These are phyloP conservation scores for Heliamphora exappendiculata DNA, from an alignment of 148 eudicot genomes.

Conservation along the genomic window DNA sequence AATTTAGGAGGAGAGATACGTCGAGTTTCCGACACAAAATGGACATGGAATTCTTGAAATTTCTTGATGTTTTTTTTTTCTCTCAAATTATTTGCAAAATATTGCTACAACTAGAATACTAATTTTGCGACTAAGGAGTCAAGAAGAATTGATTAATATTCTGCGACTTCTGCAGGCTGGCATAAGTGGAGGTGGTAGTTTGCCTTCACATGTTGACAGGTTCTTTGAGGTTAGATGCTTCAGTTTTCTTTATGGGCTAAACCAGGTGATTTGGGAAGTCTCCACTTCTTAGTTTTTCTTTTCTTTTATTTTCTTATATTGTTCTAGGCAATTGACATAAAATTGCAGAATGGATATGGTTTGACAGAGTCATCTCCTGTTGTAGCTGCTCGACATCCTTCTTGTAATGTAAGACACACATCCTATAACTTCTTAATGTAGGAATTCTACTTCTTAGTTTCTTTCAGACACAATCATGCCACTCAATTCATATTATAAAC, in stretches of 20 bases:
- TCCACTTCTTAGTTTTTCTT: slow-evolving; percentile 5
- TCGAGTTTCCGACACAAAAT: neutral
- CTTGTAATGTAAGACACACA: slow-evolving; percentile 57
- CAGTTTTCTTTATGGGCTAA: slow-evolving; percentile 9
- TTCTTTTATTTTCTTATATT: neutral
- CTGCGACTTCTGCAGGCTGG: slow-evolving; percentile 57
- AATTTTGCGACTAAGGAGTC: neutral
- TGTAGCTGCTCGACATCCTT: slow-evolving; percentile 52
- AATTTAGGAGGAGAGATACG: neutral
- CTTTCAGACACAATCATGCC: neutral
- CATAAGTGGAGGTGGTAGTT: slow-evolving; percentile 92
- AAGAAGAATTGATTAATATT: neutral
- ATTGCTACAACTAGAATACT: neutral
- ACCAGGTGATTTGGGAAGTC: neutral
- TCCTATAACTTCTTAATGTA: neutral
- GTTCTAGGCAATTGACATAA: slow-evolving; percentile 64
- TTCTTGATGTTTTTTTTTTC: neutral
- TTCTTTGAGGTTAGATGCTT: slow-evolving; percentile 74
- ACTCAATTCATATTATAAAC: neutral
- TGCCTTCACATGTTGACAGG: slow-evolving; percentile 75
- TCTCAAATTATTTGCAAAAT: neutral
- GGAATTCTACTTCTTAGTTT: neutral
- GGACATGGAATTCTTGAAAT: neutral
- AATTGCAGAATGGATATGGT: slow-evolving; percentile 85
- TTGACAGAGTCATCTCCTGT: slow-evolving; percentile 90